Base-by-base conservation (phyloP, 352 stramenopile genomes). In the Pythium sukuiense region DNA sequence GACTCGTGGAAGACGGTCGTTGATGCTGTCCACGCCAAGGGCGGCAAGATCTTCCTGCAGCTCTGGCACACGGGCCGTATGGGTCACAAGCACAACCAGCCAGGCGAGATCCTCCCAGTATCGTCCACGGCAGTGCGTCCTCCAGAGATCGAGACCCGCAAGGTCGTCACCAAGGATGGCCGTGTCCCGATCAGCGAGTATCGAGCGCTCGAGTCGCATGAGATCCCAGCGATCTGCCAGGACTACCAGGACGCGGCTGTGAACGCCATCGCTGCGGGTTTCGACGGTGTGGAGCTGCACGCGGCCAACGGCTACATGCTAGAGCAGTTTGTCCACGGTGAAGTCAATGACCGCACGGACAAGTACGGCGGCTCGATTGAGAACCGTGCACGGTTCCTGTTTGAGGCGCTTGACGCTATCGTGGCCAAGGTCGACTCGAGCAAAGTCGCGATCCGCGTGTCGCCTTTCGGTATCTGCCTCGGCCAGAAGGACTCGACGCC, bases 291-390 rank as follows among this genome's bases (percentile, higher is more conserved):
- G 30, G 88, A 97, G 57, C 57, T 97, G 41, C 90, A 97, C 72
- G 67, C 20, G 9, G 90, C 87, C 2, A 94, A 98, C 64, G 92
- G 89, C 16, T 98, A 97, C 63, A 70, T 97, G 37, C 65, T 98
- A 41, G 87, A 97, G 60, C 75, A 93, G 63, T 95, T 96, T 67
- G 67, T 97, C 6, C 76, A 90, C 56, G 65, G 67, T 29, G 71
- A 27, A 20, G 65, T 61, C 30, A 97, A 97, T 73, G 69, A 77
- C 29, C 80, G 84, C 48, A 87, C 69, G 6, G 88, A 95, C 72
- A 49, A 79, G 58, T 96, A 96, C 55, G 87, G 87, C 27, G 87
- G 85, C 53, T 80, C 59, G 43, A 67, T 86, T 24, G 85, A 94
- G 62, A 94, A 93, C 67, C 80, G 87, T 29, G 65, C 70, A 29